Evolutionary conservation across 2,329 filamentous ascomycete species (phyloP), one percentile per base, ranked within the genome.

Genomic region (Colletotrichum caudatum): DNA sequence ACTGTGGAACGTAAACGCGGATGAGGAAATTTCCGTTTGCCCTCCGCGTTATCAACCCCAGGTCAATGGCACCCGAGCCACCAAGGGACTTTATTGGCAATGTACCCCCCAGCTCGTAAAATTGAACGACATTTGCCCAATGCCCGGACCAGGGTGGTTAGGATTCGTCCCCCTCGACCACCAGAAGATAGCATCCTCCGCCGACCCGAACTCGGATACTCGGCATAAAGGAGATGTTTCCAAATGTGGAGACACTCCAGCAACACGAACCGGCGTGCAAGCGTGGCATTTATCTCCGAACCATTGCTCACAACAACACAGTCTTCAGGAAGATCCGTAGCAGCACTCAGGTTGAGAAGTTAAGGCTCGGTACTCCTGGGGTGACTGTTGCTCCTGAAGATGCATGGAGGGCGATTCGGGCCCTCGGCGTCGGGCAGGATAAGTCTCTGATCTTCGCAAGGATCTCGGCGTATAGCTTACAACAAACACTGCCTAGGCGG

Each of bases 361-460:
- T 63, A 51, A 59, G 64, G 41, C 50, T 68, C 58, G 46, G 48
- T 41, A 20, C n/a, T 46, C 33, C 26, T 58, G 20, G 18, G 50
- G 35, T 60, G 33, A 51, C 29, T 16, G 51, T n/a, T 37, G 39
- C 12, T 51, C 39, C 26, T 39, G n/a, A 26, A 29, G n/a, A 14
- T 62, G 7, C 46, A 11, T 63, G 18, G 23, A 58, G 48, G 66
- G 37, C 46, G 50, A 14, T 37, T 62, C 39, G 61, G 35, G 62
- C 23, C 67, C 37, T 53, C 54, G 20, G 53, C 53, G 61, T 69
- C 26, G 46, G 54, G 39, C 48, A 57, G 46, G 12, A 62, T 44
- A 71, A 51, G 44, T 56, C 37, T 66, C 26, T 57, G 64, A 63
- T 71, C 64, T 71, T 62, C 63, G 51, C 51, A 62, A 67, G 68